A percentile compares a stretch with the other conserved stretches of the same genome.
Evolutionary conservation across 2,329 filamentous ascomycete genomes (phyloP).

Genomic region (Aspergillus ruber): DNA sequence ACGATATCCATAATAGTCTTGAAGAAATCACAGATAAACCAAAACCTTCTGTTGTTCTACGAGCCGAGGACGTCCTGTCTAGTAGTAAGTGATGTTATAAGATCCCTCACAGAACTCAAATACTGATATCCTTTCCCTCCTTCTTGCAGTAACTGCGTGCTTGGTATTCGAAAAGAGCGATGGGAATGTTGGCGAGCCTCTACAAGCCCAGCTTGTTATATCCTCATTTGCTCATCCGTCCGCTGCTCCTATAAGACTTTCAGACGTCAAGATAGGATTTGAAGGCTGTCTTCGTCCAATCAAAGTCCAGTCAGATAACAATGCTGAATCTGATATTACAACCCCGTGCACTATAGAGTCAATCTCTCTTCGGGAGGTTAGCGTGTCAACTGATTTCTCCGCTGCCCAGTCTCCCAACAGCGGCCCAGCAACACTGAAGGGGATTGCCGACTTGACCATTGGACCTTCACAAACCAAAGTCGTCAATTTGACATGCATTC

Average conservation of each 20-base stretch:
- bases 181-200: constrained; percentile 54
- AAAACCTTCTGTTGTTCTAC: constrained; percentile 43
- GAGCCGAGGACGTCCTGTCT: constrained; percentile 44
- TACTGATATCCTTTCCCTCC: constrained; percentile 9
- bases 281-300: constrained; percentile 44
- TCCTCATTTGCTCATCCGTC: constrained; percentile 42
- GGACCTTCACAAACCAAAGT: constrained; percentile 61
- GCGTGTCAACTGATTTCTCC: constrained; percentile 17
- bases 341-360: constrained; percentile 23
- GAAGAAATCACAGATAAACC: constrained; percentile 32
- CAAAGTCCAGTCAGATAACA: constrained; percentile 31
- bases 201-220: constrained; percentile 51
- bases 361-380: constrained; percentile 29
- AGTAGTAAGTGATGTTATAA: constrained; percentile 31
- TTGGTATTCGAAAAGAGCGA: constrained; percentile 50
- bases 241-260: constrained; percentile 43
- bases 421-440: constrained; percentile 41
- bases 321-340: constrained; percentile 15
- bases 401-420: constrained; percentile 29
- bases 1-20: constrained; percentile 45
- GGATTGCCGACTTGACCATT: constrained; percentile 59
- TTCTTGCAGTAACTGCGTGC: constrained; percentile 40
- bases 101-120: background rate
- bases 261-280: constrained; percentile 47
- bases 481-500: constrained; percentile 63